Percentiles rank a stretch among this genome's conserved stretches.
phyloP scores from a whole-genome alignment of 2,329 filamentous ascomycete species.

The Chaetomium globosum region DNA sequence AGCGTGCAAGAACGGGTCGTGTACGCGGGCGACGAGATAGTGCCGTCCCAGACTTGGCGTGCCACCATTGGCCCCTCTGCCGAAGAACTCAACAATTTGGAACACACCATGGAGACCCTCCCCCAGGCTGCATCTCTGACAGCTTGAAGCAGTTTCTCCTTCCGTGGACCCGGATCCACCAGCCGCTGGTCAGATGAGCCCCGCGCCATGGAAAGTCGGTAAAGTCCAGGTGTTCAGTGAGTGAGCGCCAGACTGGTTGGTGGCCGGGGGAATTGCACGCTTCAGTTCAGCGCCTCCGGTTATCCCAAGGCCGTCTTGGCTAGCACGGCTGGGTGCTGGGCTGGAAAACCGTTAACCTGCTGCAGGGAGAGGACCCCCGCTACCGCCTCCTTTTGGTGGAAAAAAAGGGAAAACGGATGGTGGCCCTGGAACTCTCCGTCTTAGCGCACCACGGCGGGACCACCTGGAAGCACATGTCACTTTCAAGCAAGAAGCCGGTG shows the following conservation, averaged over 20 bases:
- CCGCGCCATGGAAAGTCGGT: background rate
- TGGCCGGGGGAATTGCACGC: slow-evolving; percentile 14
- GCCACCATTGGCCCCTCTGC: background rate
- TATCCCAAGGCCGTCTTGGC: slow-evolving; percentile 24
- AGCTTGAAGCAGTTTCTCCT: background rate
- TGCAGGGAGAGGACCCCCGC: slow-evolving; percentile 11
- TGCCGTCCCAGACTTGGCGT: background rate
- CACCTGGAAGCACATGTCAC: background rate
- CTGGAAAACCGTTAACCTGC: slow-evolving; percentile 23
- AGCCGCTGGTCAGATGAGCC: background rate
- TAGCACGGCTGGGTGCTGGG: background rate
- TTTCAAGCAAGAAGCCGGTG: slow-evolving; percentile 12
- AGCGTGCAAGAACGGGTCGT: background rate
- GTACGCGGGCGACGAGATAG: background rate
- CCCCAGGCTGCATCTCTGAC: background rate
- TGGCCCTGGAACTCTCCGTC: slow-evolving; percentile 13
- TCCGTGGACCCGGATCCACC: background rate
- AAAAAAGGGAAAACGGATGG: slow-evolving; percentile 19
- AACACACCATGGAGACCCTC: background rate
- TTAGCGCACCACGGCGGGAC: slow-evolving; percentile 18
- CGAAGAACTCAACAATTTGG: background rate
- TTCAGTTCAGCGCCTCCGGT: slow-evolving; percentile 1
- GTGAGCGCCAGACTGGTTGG: background rate
- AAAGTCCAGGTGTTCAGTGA: background rate
- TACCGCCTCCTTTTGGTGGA: slow-evolving; percentile 30